Evolutionary conservation across 768 basidiomycete species (phyloP).

Genomic region (Pholiota microspora): DNA sequence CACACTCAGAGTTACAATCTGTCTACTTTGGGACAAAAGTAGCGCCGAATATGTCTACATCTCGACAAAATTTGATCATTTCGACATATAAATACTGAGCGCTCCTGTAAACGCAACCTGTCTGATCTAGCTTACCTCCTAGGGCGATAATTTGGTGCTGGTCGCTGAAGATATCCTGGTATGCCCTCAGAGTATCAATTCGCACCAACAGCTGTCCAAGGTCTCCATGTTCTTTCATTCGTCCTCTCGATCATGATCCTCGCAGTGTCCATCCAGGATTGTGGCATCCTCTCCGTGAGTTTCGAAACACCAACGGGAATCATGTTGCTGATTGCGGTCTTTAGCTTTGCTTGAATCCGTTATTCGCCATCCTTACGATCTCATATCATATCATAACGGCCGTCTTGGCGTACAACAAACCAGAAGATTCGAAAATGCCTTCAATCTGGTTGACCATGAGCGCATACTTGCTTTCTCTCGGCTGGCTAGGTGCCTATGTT

Average conservation of each 20-base stretch:
- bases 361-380: slow-evolving; percentile 23
- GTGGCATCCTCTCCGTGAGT: slow-evolving; percentile 25
- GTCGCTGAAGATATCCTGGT: slow-evolving; percentile 21
- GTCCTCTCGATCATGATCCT: slow-evolving; percentile 19
- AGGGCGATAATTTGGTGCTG: slow-evolving; percentile 23
- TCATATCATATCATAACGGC: slow-evolving; percentile 21
- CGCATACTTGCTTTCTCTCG: slow-evolving; percentile 22
- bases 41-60: background rate
- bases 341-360: slow-evolving; percentile 23
- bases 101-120: background rate
- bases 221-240: slow-evolving; percentile 23
- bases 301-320: background rate
- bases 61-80: background rate
- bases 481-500: slow-evolving; percentile 26
- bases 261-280: slow-evolving; percentile 17
- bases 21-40: background rate
- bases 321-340: background rate
- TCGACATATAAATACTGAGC: background rate
- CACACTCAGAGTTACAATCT: no score
- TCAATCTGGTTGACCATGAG: slow-evolving; percentile 14
- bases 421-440: slow-evolving; percentile 10
- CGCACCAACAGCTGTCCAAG: slow-evolving; percentile 18
- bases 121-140: background rate
- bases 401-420: slow-evolving; percentile 17
- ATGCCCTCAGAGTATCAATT: slow-evolving; percentile 18